Conservation (phyloP, 2,329 filamentous ascomycete species). For the Sclerotinia minor region DNA sequence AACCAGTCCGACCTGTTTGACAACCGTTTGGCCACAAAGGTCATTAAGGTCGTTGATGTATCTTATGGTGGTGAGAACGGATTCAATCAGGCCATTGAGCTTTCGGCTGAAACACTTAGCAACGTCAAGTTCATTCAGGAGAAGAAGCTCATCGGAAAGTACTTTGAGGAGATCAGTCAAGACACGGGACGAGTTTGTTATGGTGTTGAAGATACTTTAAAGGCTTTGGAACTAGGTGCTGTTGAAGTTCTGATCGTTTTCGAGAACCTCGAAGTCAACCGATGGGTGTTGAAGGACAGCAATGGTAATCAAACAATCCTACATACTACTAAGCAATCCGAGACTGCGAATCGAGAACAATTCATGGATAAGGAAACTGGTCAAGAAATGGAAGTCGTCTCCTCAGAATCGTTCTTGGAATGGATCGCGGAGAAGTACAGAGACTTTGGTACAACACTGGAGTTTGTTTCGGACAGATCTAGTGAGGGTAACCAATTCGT, state of each 20-base stretch:
- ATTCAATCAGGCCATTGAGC: constrained; percentile 98
- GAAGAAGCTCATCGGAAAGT: constrained; percentile 98
- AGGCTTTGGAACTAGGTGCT: constrained; percentile 92
- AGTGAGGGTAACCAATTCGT: constrained; percentile 99
- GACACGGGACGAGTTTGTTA: constrained; percentile 97
- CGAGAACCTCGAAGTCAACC: constrained; percentile 93
- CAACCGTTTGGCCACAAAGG: constrained; percentile 83
- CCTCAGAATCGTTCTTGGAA: constrained; percentile 92
- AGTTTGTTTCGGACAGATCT: constrained; percentile 96
- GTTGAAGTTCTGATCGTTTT: constrained; percentile 94
- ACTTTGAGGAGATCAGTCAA: constrained; percentile 98
- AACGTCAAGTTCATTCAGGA: constrained; percentile 99
- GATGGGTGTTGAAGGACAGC: constrained; percentile 84
- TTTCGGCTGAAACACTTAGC: constrained; percentile 90
- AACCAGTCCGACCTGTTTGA: constrained; percentile 99
- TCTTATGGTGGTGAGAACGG: constrained; percentile 99
- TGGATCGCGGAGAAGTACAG: constrained; percentile 99
- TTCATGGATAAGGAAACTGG: constrained; percentile 97
- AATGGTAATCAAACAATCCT: constrained; percentile 71
- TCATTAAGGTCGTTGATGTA: constrained; percentile 99
- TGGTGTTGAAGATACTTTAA: constrained; percentile 95
- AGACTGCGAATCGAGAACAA: constrained; percentile 69
- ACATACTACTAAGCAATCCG: constrained; percentile 85
- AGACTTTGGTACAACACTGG: constrained; percentile 91
- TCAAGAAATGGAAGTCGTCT: constrained; percentile 92